Percentiles rank a stretch among this genome's conserved stretches.
These are phyloP conservation scores for Drechslerella stenobrocha DNA, from an alignment of 2,329 filamentous ascomycete genomes.

Conservation along the genomic window DNA sequence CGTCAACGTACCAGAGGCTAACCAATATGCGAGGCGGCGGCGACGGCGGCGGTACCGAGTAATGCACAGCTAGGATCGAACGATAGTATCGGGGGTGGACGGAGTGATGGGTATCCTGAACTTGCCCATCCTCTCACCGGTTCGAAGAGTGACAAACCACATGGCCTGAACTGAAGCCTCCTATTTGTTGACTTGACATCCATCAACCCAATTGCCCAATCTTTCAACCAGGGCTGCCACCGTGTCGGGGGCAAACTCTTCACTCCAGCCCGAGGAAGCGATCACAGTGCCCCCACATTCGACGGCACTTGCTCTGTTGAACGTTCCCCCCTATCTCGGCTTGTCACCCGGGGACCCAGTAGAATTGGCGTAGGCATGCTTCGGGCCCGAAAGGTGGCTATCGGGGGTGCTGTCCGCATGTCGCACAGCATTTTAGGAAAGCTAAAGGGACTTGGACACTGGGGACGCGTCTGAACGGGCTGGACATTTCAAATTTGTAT, in stretches of 20 bases:
- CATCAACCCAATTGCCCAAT: not conserved
- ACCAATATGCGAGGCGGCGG: no score
- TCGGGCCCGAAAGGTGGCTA: not conserved
- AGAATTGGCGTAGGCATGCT: slow-evolving; percentile 1
- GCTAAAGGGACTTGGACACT: no score
- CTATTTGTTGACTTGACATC: slow-evolving; percentile 23
- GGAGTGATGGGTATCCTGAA: not conserved
- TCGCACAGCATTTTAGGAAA: not conserved
- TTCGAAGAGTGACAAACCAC: slow-evolving; percentile 15
- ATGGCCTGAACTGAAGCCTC: slow-evolving; percentile 36
- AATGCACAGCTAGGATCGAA: no score
- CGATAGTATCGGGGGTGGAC: no score
- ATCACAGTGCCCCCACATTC: not conserved
- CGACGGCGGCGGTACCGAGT: no score
- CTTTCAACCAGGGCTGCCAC: not conserved
- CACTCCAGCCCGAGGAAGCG: not conserved
- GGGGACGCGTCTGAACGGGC: no score
- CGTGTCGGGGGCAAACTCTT: not conserved
- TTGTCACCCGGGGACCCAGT: not conserved
- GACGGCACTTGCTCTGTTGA: not conserved
- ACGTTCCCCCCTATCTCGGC: no score
- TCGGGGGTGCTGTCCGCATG: not conserved
- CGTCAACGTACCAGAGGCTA: not conserved
- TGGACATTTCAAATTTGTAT: no score
- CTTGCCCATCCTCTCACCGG: no score